These are phyloP conservation scores for Monosporascus ibericus DNA, from an alignment of 2,329 filamentous ascomycete genomes.

Conservation along the genomic window DNA sequence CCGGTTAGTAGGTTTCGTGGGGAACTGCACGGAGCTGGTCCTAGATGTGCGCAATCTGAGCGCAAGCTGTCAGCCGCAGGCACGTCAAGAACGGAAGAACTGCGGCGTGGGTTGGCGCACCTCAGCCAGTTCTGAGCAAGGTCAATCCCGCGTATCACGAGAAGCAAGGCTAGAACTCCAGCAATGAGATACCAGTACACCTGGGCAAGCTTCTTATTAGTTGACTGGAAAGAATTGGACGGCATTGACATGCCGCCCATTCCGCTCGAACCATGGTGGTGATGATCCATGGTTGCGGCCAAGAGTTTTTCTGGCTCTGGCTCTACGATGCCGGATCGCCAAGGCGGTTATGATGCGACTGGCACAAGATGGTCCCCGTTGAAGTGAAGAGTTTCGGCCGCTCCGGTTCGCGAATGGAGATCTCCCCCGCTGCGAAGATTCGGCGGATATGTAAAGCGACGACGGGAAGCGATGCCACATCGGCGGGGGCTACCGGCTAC, in stretches of 20 bases:
- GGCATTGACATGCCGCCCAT: conserved; percentile 26
- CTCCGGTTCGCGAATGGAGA: too few relatives aligned
- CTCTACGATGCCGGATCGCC: not conserved
- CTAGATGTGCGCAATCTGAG: conserved; percentile 41
- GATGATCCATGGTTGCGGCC: conserved; percentile 11
- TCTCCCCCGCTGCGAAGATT: too few relatives aligned
- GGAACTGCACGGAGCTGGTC: conserved; percentile 38
- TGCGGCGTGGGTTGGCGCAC: conserved; percentile 24
- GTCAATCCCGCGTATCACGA: conserved; percentile 37
- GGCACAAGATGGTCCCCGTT: not conserved
- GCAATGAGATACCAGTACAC: conserved; percentile 56
- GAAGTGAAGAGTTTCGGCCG: too few relatives aligned
- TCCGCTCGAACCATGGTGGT: conserved; percentile 10
- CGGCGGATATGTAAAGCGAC: too few relatives aligned
- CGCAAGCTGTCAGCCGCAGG: not conserved
- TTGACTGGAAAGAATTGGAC: conserved; percentile 32
- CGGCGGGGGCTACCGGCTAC: too few relatives aligned
- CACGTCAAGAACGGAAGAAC: not conserved
- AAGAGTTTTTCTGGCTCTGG: not conserved
- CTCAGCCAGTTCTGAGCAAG: conserved; percentile 34
- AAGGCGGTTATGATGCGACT: not conserved
- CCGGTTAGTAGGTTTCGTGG: conserved; percentile 43
- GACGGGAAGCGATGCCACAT: too few relatives aligned
- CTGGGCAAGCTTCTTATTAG: conserved; percentile 46
- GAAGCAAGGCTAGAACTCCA: conserved; percentile 38